Percentiles rank a stretch among this genome's conserved stretches.
Evolutionary conservation across 805 yeast species (phyloP).

Genomic region (Cyberlindnera mississippiensis): DNA sequence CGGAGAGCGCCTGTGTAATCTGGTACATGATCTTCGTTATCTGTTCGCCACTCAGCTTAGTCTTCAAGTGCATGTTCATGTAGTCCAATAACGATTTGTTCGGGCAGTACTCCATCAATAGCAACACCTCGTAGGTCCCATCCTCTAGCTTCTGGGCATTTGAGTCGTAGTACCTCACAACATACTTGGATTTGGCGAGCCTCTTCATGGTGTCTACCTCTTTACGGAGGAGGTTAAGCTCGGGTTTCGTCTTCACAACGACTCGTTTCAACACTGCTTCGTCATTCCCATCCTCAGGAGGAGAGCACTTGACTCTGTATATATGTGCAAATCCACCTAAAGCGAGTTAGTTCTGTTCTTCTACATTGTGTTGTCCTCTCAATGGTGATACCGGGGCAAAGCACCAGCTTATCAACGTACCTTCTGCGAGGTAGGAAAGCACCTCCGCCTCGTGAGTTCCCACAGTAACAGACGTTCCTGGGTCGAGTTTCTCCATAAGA

Average conservation of each 20-base stretch:
- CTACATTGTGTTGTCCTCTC: no score
- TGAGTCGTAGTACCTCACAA: conserved; percentile 71
- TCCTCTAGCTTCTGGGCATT: conserved; percentile 59
- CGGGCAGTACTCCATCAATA: conserved; percentile 91
- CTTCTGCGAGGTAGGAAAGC: conserved; percentile 58
- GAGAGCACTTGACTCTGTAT: conserved; percentile 56
- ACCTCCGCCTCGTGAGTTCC: conserved; percentile 58
- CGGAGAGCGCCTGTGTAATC: conserved; percentile 70
- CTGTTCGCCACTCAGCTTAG: conserved; percentile 72
- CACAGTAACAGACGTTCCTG: conserved; percentile 55
- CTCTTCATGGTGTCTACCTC: conserved; percentile 80
- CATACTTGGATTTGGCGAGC: conserved; percentile 49
- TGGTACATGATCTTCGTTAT: conserved; percentile 82
- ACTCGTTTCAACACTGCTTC: conserved; percentile 74
- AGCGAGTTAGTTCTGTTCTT: conserved; percentile 5
- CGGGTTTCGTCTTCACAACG: conserved; percentile 65
- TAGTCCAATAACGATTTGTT: conserved; percentile 82
- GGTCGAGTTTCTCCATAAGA: conserved; percentile 27
- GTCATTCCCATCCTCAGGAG: conserved; percentile 39
- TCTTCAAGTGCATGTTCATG: conserved; percentile 81
- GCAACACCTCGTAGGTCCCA: conserved; percentile 74
- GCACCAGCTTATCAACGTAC: conserved; percentile 29
- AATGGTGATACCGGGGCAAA: not conserved
- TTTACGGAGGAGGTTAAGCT: conserved; percentile 58
- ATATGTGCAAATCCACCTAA: conserved; percentile 78